Percentiles rank a stretch among this genome's conserved stretches.
Conservation (phyloP, 2,329 filamentous ascomycete genomes). For the Juglanconis sp. region DNA sequence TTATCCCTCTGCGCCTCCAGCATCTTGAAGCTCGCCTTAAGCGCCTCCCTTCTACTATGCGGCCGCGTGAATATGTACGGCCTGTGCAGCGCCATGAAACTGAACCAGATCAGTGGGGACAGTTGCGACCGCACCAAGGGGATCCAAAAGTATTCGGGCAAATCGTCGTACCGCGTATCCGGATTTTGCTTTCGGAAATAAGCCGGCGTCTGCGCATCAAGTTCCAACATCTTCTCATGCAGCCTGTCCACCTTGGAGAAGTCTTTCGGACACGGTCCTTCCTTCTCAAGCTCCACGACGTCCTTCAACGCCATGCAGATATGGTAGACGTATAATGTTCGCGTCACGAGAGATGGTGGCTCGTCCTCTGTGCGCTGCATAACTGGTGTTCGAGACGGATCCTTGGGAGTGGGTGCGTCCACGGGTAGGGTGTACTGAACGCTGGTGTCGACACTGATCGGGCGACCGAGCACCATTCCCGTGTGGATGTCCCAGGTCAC, state of each 20-base stretch:
- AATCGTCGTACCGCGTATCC: conserved; percentile 53
- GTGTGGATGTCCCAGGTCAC: conserved; percentile 54
- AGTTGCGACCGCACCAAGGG: conserved; percentile 41
- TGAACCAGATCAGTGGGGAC: conserved; percentile 49
- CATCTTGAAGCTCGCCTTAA: conserved; percentile 54
- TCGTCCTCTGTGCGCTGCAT: conserved; percentile 46
- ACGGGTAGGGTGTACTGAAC: conserved; percentile 48
- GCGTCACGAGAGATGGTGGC: conserved; percentile 55
- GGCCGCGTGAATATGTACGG: conserved; percentile 59
- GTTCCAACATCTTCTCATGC: conserved; percentile 46
- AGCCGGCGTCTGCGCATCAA: conserved; percentile 48
- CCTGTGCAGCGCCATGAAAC: conserved; percentile 57
- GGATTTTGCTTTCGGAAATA: conserved; percentile 53
- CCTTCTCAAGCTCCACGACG: conserved; percentile 54
- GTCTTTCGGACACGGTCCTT: conserved; percentile 53
- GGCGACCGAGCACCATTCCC: conserved; percentile 50
- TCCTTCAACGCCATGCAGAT: conserved; percentile 47
- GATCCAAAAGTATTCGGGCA: conserved; percentile 54
- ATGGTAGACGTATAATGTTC: conserved; percentile 48
- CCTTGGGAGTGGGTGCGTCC: conserved; percentile 48
- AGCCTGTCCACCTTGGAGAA: conserved; percentile 52
- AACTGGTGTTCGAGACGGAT: conserved; percentile 46
- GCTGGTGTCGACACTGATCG: conserved; percentile 52
- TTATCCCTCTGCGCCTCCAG: conserved; percentile 51
- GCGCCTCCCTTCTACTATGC: conserved; percentile 51